Evolutionary conservation across 257 asterid genomes (phyloP).

Genomic region (Euphrasia confusa): DNA sequence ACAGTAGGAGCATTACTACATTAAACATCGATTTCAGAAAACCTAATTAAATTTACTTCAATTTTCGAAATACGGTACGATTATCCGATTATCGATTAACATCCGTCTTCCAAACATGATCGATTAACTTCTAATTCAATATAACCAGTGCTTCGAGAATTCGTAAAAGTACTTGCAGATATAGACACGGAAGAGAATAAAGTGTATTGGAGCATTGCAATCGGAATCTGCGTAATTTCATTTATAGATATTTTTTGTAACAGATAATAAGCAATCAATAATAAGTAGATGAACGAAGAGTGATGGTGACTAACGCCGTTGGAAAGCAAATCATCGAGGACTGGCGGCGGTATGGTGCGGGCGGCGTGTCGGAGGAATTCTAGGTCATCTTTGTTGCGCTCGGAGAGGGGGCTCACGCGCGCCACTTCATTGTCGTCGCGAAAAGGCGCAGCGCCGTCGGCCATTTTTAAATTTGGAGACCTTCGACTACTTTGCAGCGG

Average conservation of each 20-base stretch:
- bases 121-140: background rate
- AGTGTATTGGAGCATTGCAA: background rate
- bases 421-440: constrained; percentile 23
- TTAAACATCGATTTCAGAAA: background rate
- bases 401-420: constrained; percentile 27
- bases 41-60: background rate
- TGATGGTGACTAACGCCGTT: constrained; percentile 44
- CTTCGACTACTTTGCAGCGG: constrained; percentile 12
- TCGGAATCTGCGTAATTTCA: background rate
- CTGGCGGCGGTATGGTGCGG: constrained; percentile 43
- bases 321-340: constrained; percentile 55
- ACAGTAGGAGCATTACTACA: constrained; percentile 16
- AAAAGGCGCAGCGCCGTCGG: constrained; percentile 33
- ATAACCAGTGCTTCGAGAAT: background rate
- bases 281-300: constrained; percentile 6
- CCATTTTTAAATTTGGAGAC: constrained; percentile 28
- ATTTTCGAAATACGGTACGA: background rate
- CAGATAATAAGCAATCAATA: background rate
- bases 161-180: background rate
- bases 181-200: background rate
- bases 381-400: constrained; percentile 23
- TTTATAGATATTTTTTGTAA: background rate
- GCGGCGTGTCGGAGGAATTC: constrained; percentile 39
- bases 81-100: background rate
- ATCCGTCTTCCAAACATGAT: background rate